phyloP scores from a whole-genome alignment of 495 filamentous ascomycete genomes.

The Penicillium atrosanguineum region DNA sequence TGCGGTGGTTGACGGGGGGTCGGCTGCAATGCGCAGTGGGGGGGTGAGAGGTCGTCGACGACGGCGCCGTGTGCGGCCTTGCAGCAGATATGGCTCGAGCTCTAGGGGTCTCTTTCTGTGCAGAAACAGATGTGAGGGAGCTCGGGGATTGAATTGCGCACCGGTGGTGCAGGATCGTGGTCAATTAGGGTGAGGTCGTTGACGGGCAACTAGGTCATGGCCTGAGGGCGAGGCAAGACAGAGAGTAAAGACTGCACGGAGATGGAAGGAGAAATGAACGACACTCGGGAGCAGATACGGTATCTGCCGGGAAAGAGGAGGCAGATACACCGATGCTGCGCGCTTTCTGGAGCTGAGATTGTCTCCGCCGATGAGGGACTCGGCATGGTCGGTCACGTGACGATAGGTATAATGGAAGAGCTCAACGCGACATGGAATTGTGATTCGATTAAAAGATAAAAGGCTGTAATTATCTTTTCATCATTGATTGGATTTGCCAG shows the following conservation, averaged over 20 bases:
- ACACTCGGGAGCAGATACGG: constrained; percentile 8
- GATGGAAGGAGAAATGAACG: constrained; percentile 2
- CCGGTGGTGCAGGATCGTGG: background rate
- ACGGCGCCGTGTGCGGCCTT: background rate
- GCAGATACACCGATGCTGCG: constrained; percentile 16
- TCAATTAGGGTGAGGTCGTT: constrained; percentile 9
- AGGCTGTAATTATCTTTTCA: background rate
- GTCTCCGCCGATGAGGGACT: constrained; percentile 1
- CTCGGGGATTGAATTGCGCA: background rate
- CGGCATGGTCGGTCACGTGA: background rate
- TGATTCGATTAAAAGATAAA: background rate
- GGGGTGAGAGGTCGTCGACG: background rate
- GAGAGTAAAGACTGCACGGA: background rate
- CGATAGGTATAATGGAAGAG: background rate
- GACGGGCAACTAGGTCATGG: constrained; percentile 21
- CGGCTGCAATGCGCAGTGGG: background rate
- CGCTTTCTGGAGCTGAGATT: constrained; percentile 14
- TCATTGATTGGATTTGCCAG: background rate
- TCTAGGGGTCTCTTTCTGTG: background rate
- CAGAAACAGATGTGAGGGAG: background rate
- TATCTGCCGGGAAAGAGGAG: constrained; percentile 10
- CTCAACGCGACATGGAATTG: background rate
- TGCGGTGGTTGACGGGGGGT: constrained; percentile 5
- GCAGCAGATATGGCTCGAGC: background rate
- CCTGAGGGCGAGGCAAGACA: constrained; percentile 8